These are phyloP conservation scores for Sicyos edulis DNA, from an alignment of 306 rosid genomes.

Conservation along the genomic window DNA sequence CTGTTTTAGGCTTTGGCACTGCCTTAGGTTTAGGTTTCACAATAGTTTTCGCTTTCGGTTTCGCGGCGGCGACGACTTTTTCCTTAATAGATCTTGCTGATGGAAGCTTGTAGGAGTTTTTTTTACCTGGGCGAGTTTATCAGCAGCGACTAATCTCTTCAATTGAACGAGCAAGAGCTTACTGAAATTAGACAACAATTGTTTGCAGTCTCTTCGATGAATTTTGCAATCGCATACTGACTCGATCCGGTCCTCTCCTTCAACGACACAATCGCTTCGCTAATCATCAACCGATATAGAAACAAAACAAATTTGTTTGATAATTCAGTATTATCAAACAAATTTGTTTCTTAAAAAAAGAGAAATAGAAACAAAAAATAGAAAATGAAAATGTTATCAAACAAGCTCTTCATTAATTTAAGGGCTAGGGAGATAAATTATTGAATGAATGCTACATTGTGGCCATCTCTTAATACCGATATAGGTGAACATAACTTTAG, in stretches of 20 bases:
- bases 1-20: background rate
- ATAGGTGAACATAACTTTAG: too few species aligned
- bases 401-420: too few species aligned
- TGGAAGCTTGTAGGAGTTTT: conserved; percentile 61
- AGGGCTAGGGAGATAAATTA: too few species aligned
- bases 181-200: conserved; percentile 45
- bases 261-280: conserved; percentile 35
- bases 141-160: conserved; percentile 62
- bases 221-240: conserved; percentile 44
- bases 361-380: too few species aligned
- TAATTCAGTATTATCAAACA: too few species aligned
- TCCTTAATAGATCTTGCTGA: conserved; percentile 12
- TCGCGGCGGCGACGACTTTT: background rate
- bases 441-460: too few species aligned
- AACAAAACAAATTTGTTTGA: too few species aligned
- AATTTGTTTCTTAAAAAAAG: too few species aligned
- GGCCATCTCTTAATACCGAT: too few species aligned
- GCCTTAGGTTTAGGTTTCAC: conserved; percentile 7
- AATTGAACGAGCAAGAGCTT: conserved; percentile 56
- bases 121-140: conserved; percentile 68
- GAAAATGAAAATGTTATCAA: too few species aligned
- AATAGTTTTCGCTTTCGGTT: conserved; percentile 1
- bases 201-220: conserved; percentile 43
- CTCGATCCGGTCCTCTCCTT: conserved; percentile 46
- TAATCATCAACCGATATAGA: too few species aligned